Evolutionary conservation across 2,329 filamentous ascomycete genomes (phyloP), one percentile per base, ranked within the genome.

Genomic region (Fusarium sp.): DNA sequence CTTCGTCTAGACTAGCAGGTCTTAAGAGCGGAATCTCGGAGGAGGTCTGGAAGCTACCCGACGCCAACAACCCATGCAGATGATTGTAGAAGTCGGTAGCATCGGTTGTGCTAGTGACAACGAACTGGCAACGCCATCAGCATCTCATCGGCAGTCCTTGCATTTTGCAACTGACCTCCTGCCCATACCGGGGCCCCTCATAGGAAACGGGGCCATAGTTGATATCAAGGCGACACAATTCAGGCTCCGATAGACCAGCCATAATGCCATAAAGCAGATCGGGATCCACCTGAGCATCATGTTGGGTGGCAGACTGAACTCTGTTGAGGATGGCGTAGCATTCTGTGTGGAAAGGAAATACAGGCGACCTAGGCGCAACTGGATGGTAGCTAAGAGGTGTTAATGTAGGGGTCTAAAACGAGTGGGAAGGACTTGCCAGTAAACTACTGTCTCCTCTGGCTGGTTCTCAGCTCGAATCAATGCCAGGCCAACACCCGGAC

Each of bases 301-400:
- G 31, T 34, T 14, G 11, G 31, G 31, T 34, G 31, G 31, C 31
- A 34, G 31, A 34, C 31, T 34, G 31, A 34, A 34, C 31, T 34
- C 31, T 34, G 31, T 34, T 34, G 31, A 34, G 31, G 11, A 34
- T 34, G 31, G 11, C 13, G n/a, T 42, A 63, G 13, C 67, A 70
- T 6, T 16, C 27, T 20, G 29, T 24, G 31, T 70, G 67, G 24
- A 70, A 64, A n/a, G 67, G 67, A 37, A 67, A 67, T 6, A 37
- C 35, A 3, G 29, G 31, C 31, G 31, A 34, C 31, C 2, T 34
- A 2, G 31, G 31, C 31, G 6, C 31, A 34, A 34, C 31, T 34
- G 37, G 8, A 40, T n/a, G 18, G 37, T 40, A 40, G 7, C 37
- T 40, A 40, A n/a, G 37, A 40, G 10, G n/a, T 40, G 37, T 40